These are phyloP conservation scores for Penicillium sumatraense DNA, from an alignment of 2,329 filamentous ascomycete species.

Conservation along the genomic window DNA sequence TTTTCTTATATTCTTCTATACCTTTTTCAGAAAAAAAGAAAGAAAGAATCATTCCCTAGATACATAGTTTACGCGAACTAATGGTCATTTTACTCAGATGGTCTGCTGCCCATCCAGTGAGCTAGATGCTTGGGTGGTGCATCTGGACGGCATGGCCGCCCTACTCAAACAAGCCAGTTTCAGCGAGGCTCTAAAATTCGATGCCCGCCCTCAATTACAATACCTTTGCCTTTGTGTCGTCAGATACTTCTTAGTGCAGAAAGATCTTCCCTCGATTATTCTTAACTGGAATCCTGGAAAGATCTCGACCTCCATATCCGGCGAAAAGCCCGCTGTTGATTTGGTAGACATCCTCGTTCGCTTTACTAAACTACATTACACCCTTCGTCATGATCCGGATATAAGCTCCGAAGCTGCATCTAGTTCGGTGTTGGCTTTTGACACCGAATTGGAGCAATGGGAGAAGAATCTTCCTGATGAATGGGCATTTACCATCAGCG, in stretches of 20 bases:
- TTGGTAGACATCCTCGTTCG: slow-evolving; percentile 27
- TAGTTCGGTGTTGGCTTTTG: slow-evolving; percentile 12
- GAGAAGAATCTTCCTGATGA: slow-evolving; percentile 17
- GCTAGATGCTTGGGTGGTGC: slow-evolving; percentile 23
- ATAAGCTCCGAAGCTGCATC: slow-evolving; percentile 4
- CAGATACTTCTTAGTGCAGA: slow-evolving; percentile 23
- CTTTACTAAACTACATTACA: slow-evolving; percentile 20
- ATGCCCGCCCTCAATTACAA: slow-evolving; percentile 19
- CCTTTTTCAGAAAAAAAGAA: neutral
- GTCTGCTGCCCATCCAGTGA: slow-evolving; percentile 21
- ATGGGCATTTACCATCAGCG: slow-evolving; percentile 17
- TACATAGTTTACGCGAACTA: no score
- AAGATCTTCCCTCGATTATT: slow-evolving; percentile 13
- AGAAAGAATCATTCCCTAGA: no score
- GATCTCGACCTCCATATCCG: neutral
- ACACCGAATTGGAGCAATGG: slow-evolving; percentile 26
- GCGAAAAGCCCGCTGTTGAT: slow-evolving; percentile 14
- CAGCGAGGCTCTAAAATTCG: neutral
- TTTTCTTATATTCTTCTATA: no score
- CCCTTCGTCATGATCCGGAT: slow-evolving; percentile 7
- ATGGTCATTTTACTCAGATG: slow-evolving; percentile 19
- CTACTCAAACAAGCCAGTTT: slow-evolving; percentile 19
- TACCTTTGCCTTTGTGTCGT: slow-evolving; percentile 22
- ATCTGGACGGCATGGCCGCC: slow-evolving; percentile 27
- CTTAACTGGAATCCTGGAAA: slow-evolving; percentile 16